Evolutionary conservation across 495 filamentous ascomycete genomes (phyloP), one percentile per base, ranked within the genome.

Genomic region (Aspergillus haitiensis): DNA sequence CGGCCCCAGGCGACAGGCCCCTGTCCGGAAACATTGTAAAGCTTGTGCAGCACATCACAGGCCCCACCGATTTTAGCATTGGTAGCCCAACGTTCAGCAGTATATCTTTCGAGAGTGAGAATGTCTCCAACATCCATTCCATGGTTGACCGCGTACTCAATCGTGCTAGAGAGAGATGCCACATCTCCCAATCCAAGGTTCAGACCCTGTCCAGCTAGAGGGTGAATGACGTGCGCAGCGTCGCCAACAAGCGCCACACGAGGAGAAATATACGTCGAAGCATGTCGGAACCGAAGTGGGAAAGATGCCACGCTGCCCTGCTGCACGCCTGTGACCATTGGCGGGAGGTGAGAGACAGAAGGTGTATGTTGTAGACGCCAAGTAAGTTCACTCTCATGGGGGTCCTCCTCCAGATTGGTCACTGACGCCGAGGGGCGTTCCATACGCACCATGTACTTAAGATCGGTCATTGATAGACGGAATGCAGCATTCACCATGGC

Each of bases 401-500:
- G 63, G 27, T 62, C 62, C 33, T 63, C 58, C 15, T 52, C 54
- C 5, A 60, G 42, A 31, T 64, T 44, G 18, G 62, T 27, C 4
- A 44, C 42, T 31, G 67, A 54, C 7, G 69, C 55, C 9, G 67
- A 39, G 1, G 81, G 75, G 13, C 69, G 65, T 48, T 86, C 65
- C 67, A 70, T 81, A 71, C 76, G 86, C 81, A 87, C 78, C 73
- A 97, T 88, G 72, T 89, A 97, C 11, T 77, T 80, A 6, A 98
- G 75, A 72, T 99, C 94, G 0, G 87, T 84, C 55, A 87, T 80
- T 39, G 78, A 80, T 15, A 99, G 82, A 1, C 92, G 85, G 78
- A 99, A 97, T 10, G 91, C 95, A 1, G 93, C 92, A 69, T 98
- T 98, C 47, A 98, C 88, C 83, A 93, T 88, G 8, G 91, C 86